A percentile compares a stretch with the other conserved stretches of the same genome.
Conservation (phyloP, 176 grass and related monocot species). For the Aegilops speltoides region DNA sequence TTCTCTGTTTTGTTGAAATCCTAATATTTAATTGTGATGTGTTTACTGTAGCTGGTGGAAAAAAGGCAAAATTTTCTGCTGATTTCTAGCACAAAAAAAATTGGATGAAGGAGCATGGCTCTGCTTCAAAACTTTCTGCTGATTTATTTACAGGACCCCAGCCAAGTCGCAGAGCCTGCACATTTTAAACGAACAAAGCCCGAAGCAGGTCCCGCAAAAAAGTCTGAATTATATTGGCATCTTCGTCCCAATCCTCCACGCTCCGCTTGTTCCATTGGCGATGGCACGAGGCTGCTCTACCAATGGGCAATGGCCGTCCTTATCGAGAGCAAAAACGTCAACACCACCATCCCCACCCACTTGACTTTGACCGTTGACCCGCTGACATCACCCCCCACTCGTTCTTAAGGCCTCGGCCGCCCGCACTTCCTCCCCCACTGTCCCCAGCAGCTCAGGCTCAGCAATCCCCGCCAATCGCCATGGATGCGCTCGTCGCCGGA, state of each 20-base stretch:
- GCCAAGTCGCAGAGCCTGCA: not conserved
- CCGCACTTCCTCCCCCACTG: constrained; percentile 17
- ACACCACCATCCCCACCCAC: constrained; percentile 41
- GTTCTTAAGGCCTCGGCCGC: constrained; percentile 46
- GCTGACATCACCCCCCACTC: constrained; percentile 51
- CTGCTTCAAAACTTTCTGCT: not conserved
- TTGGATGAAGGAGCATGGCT: not conserved
- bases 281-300: not conserved
- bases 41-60: no score
- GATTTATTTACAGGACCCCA: not conserved
- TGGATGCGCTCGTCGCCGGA: constrained; percentile 45
- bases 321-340: constrained; percentile 48
- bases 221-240: constrained; percentile 15
- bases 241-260: not conserved
- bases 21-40: no score
- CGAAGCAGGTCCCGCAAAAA: not conserved
- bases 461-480: constrained; percentile 24
- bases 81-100: not conserved
- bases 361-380: constrained; percentile 69
- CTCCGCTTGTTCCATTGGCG: not conserved
- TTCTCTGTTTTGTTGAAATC: no score
- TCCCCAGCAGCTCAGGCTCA: constrained; percentile 11
- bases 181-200: not conserved
- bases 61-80: not conserved
- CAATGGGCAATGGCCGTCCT: constrained; percentile 14